Base-by-base conservation (phyloP, 2,329 filamentous ascomycete species). In the Exserohilum turcica region DNA sequence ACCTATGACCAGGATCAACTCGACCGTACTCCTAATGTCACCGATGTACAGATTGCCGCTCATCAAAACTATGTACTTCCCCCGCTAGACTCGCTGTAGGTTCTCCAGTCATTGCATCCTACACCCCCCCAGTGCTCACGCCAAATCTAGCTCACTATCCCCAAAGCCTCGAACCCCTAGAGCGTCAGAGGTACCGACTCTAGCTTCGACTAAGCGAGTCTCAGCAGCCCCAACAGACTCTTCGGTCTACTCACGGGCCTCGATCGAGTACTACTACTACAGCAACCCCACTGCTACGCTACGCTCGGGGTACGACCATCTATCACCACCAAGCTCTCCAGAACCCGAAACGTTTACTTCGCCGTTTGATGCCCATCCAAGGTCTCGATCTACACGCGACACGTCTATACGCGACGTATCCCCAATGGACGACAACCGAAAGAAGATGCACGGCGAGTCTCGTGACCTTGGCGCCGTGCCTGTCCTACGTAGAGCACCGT, bases 211-310 rank as follows among this genome's bases (percentile, higher is more conserved):
- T 42, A 88, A 89, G 27, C 63, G 65, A 48, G 54, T 56, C 3
- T 70, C 70, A 9, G 64, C 69, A 54, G 63, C 64, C 10, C 65
- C 67, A 9, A 70, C 71, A 32, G 64, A 67, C 18, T 87, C 86
- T 28, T 88, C 87, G 13, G 61, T 86, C 40, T 88, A 89, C 68
- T 85, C 85, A 39, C 80, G 83, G 68, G 80, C 77, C 38, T 84
- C 79, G 55, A 79, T 80, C 12, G 60, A 64, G 21, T 18, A 58
- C 16, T 61, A 68, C 44, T 61, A 56, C 47, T 59, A 64, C 54
- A 54, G 66, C 19, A 58, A 68, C 21, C 59, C 56, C n/a, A 47
- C 60, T 10, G 47, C 57, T 19, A 44, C 49, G 29, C 49, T 59
- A 12, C 59, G 54, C 29, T 71, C 52, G 63, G 64, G 57, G 10